These are phyloP conservation scores for Flaveria linearis DNA, from an alignment of 129 eudicot genomes.

Conservation along the genomic window DNA sequence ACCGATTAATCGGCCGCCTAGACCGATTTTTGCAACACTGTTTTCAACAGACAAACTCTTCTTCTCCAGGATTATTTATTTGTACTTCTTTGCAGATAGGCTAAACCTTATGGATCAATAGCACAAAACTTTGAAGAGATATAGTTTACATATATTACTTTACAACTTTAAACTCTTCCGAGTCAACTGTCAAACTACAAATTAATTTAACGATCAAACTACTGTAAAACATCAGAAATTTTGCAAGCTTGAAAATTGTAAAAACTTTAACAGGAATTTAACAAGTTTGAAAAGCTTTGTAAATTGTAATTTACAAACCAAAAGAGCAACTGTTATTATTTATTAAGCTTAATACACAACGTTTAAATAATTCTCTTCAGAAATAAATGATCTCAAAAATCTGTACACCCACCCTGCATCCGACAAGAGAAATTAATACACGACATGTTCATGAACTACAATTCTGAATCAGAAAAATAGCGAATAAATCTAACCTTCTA, in stretches of 20 bases:
- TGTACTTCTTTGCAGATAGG: background rate
- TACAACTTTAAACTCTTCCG: background rate
- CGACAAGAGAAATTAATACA: background rate
- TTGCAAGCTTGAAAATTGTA: background rate
- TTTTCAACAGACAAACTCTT: background rate
- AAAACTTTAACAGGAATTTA: background rate
- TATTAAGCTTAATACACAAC: background rate
- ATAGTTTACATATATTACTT: background rate
- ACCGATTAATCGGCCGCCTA: too few relatives aligned
- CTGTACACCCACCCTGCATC: background rate
- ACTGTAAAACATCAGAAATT: background rate
- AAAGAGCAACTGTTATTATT: background rate
- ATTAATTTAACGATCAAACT: background rate
- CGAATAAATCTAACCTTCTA: background rate
- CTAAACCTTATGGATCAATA: background rate
- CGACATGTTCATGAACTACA: background rate
- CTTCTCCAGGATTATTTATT: background rate
- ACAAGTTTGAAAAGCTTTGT: background rate
- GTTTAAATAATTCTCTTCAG: background rate
- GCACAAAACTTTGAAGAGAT: background rate
- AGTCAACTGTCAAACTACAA: background rate
- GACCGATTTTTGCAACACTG: too few relatives aligned
- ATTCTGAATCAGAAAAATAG: too few relatives aligned
- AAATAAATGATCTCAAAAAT: background rate
- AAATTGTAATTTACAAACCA: background rate